phyloP scores from a whole-genome alignment of 441 rosid genomes.

The Capsella rubella region DNA sequence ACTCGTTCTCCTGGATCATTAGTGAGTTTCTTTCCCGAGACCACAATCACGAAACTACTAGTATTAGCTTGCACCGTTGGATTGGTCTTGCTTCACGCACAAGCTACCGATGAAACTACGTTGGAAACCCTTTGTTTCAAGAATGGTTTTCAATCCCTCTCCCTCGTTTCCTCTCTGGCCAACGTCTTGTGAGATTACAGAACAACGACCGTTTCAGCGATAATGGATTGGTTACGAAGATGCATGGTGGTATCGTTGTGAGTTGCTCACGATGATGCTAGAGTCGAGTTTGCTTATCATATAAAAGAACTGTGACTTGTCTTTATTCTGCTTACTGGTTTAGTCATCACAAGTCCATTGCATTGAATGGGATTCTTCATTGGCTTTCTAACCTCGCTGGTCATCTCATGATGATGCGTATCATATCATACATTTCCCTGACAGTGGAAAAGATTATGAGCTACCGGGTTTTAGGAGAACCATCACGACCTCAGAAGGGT shows the following conservation, averaged over 20 bases:
- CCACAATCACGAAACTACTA: not conserved
- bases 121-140: no score
- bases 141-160: no score
- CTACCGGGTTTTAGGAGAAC: not conserved
- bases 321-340: not conserved
- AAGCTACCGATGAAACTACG: not conserved
- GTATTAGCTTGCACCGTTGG: constrained; percentile 32
- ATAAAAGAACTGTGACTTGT: not conserved
- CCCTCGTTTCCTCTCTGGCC: no score
- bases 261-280: no score
- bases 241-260: no score
- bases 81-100: not conserved
- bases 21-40: constrained; percentile 12
- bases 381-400: not conserved
- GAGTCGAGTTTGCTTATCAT: no score
- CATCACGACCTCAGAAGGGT: not conserved
- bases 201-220: no score
- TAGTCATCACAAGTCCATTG: not conserved
- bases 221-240: no score
- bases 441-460: not conserved
- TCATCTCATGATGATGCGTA: not conserved
- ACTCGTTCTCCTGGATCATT: constrained; percentile 12
- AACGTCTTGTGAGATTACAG: no score
- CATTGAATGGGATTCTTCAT: not conserved
- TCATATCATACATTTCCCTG: not conserved